Conservation (phyloP, 768 basidiomycete genomes). For the Leccinum boreale region DNA sequence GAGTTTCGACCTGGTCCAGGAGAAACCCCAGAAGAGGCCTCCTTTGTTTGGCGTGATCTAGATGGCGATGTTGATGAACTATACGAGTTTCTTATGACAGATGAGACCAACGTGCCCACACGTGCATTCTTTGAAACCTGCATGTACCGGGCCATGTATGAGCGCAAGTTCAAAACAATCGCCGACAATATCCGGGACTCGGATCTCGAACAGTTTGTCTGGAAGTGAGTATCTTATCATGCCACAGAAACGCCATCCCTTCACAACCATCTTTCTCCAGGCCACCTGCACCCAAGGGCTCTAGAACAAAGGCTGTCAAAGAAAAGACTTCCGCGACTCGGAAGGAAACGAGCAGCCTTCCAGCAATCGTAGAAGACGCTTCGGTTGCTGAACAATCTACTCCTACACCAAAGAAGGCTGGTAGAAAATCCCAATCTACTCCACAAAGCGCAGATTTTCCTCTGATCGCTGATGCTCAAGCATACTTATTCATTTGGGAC, state of each 20-base stretch:
- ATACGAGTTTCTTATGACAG: conserved; percentile 86
- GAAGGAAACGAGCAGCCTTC: conserved; percentile 3
- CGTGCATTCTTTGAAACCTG: conserved; percentile 89
- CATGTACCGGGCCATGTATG: conserved; percentile 95
- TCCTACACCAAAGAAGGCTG: conserved; percentile 15
- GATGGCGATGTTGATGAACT: conserved; percentile 90
- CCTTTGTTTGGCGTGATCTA: conserved; percentile 89
- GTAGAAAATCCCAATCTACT: conserved; percentile 17
- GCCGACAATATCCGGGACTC: conserved; percentile 66
- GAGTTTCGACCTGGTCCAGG: conserved; percentile 77
- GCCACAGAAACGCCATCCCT: neutral
- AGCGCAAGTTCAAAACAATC: conserved; percentile 78
- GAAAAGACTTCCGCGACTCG: conserved; percentile 13
- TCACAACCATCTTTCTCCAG: conserved; percentile 10
- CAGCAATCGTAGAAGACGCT: conserved; percentile 2
- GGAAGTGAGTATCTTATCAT: conserved; percentile 56
- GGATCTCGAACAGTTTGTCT: conserved; percentile 77
- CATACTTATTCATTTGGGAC: conserved; percentile 65
- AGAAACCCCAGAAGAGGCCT: conserved; percentile 69
- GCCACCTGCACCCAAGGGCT: conserved; percentile 20
- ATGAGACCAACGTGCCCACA: conserved; percentile 72
- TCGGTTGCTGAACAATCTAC: conserved; percentile 6
- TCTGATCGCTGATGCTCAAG: conserved; percentile 40
- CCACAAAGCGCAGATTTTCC: conserved; percentile 18
- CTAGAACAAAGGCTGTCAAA: conserved; percentile 14